Conservation (phyloP, 192 early-diverging fungal genomes). For the Jimgerdemannia lactiflua region DNA sequence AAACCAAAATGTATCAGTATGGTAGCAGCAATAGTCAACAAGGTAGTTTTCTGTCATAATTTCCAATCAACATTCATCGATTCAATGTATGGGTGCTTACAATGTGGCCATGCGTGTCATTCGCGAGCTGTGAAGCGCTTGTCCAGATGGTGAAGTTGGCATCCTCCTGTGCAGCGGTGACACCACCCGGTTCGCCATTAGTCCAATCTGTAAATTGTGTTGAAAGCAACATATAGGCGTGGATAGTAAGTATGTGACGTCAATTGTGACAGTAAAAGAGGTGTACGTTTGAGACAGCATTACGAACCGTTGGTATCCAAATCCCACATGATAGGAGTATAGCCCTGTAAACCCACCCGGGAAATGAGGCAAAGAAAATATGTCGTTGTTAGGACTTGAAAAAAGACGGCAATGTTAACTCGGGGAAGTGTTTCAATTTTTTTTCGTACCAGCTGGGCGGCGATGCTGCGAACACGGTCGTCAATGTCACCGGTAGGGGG, state of each 20-base stretch:
- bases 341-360: background rate
- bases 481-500: slow-evolving; percentile 55
- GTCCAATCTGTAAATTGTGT: background rate
- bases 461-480: slow-evolving; percentile 54
- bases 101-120: background rate
- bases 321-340: slow-evolving; percentile 37
- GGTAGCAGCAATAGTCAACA: too few species aligned
- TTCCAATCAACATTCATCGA: background rate
- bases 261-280: too few species aligned
- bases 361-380: background rate
- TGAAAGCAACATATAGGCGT: background rate
- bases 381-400: background rate
- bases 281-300: background rate
- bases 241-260: background rate
- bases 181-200: slow-evolving; percentile 5
- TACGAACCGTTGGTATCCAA: slow-evolving; percentile 33
- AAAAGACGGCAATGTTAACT: too few species aligned
- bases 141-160: background rate
- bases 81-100: background rate
- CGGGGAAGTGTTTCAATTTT: background rate
- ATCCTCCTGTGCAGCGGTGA: slow-evolving; percentile 8
- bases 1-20: too few species aligned
- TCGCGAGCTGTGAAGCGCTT: background rate
- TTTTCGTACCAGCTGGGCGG: slow-evolving; percentile 43
- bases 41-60: too few species aligned